phyloP scores from a whole-genome alignment of 345 rosid genomes.

The Aurinia saxatilis region DNA sequence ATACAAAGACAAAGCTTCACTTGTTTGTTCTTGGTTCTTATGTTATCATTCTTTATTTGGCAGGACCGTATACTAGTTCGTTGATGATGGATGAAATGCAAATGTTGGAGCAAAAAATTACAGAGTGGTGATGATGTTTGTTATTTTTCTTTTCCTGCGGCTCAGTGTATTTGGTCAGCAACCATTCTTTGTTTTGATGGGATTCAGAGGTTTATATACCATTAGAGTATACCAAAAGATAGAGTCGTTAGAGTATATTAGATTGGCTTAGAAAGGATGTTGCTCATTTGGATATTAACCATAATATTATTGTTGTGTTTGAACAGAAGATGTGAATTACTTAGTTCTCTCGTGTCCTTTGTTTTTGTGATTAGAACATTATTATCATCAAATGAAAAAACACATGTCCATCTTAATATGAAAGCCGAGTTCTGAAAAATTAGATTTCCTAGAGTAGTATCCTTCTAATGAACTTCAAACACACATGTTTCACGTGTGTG shows the following conservation, averaged over 20 bases:
- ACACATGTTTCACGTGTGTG: too few relatives aligned
- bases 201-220: slow-evolving; percentile 17
- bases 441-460: too few relatives aligned
- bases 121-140: slow-evolving; percentile 20
- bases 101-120: neutral
- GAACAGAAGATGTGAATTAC: slow-evolving; percentile 13
- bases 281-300: slow-evolving; percentile 9
- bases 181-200: slow-evolving; percentile 8
- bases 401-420: neutral
- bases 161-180: slow-evolving; percentile 6
- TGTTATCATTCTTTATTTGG: neutral
- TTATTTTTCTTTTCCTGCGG: slow-evolving; percentile 11
- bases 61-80: slow-evolving; percentile 9
- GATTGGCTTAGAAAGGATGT: slow-evolving; percentile 1
- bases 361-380: neutral
- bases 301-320: slow-evolving; percentile 7
- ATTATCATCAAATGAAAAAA: neutral
- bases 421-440: too few relatives aligned
- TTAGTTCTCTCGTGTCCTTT: neutral
- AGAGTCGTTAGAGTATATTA: slow-evolving; percentile 14
- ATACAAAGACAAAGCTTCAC: neutral
- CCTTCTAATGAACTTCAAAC: too few relatives aligned
- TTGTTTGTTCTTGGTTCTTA: slow-evolving; percentile 10
- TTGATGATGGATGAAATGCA: slow-evolving; percentile 8
- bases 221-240: slow-evolving; percentile 13